These are phyloP conservation scores for Zanthoxylum bungeanum DNA, from an alignment of 345 rosid genomes.

Conservation along the genomic window DNA sequence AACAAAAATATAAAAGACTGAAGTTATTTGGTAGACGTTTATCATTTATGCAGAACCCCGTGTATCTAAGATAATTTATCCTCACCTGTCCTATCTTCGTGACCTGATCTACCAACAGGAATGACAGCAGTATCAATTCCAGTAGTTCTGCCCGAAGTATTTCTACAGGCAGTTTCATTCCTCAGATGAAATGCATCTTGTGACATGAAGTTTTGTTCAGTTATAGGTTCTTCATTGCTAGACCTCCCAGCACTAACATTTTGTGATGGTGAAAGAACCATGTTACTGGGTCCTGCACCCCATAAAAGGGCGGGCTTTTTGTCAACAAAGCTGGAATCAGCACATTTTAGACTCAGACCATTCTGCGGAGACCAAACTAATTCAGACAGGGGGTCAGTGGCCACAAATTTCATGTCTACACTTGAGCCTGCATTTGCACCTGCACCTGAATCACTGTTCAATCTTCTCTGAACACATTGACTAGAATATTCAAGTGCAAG, in stretches of 20 bases:
- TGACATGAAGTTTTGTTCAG: conserved; percentile 16
- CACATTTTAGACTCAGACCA: conserved; percentile 72
- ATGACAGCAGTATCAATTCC: conserved; percentile 22
- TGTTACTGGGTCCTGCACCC: conserved; percentile 39
- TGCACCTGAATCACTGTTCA: conserved; percentile 56
- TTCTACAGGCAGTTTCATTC: conserved; percentile 21
- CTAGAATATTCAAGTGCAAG: conserved; percentile 40
- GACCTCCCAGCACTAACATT: conserved; percentile 11
- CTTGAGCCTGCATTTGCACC: conserved; percentile 86
- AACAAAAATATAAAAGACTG: background rate
- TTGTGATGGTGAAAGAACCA: conserved; percentile 18
- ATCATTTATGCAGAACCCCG: background rate
- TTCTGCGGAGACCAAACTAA: conserved; percentile 89
- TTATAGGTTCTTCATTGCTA: conserved; percentile 22
- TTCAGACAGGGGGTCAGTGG: conserved; percentile 64
- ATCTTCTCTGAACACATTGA: conserved; percentile 29
- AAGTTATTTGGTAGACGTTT: background rate
- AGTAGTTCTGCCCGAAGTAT: conserved; percentile 18
- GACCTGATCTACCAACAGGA: conserved; percentile 22
- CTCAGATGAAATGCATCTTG: conserved; percentile 1
- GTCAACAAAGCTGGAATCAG: conserved; percentile 56
- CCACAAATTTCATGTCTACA: conserved; percentile 41
- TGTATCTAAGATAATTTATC: conserved; percentile 25
- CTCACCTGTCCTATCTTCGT: conserved; percentile 25
- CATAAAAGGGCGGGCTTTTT: conserved; percentile 35